Percentiles rank a stretch among this genome's conserved stretches.
Conservation (phyloP, 805 yeast genomes). For the Candida insectorum region DNA sequence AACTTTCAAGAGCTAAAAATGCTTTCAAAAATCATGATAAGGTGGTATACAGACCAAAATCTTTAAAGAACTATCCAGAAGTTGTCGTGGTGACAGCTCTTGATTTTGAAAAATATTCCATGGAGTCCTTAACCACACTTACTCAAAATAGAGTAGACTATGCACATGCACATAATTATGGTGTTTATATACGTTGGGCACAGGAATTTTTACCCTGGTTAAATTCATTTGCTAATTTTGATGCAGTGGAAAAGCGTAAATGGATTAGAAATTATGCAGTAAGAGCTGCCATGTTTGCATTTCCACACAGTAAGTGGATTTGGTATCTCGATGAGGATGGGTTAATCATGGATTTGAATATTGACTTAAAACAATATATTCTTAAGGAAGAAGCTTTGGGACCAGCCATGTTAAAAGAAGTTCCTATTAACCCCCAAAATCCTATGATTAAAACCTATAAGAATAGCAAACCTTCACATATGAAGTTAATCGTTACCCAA, state of each 20-base stretch:
- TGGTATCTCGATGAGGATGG: constrained; percentile 85
- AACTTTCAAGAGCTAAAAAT: constrained; percentile 46
- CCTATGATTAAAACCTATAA: constrained; percentile 69
- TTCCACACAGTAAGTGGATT: constrained; percentile 86
- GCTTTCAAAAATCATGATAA: constrained; percentile 66
- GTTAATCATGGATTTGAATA: constrained; percentile 65
- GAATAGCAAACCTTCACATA: constrained; percentile 50
- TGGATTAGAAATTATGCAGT: constrained; percentile 67
- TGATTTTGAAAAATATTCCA: constrained; percentile 65
- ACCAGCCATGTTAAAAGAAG: constrained; percentile 62
- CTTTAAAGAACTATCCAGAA: constrained; percentile 48
- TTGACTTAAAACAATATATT: constrained; percentile 58
- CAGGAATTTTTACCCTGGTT: constrained; percentile 75
- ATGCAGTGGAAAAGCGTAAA: constrained; percentile 40
- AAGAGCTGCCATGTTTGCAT: constrained; percentile 90
- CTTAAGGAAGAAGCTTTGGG: constrained; percentile 59
- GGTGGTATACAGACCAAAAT: constrained; percentile 42
- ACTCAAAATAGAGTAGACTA: constrained; percentile 88
- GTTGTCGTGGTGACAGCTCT: constrained; percentile 75
- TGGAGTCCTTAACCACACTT: constrained; percentile 58
- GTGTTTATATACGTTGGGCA: constrained; percentile 77
- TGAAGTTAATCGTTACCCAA: constrained; percentile 67
- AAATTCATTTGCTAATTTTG: constrained; percentile 39
- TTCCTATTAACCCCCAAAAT: constrained; percentile 68
- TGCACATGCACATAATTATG: constrained; percentile 77